Percentiles rank a stretch among this genome's conserved stretches.
phyloP scores from a whole-genome alignment of 306 rosid species.

The Aeschynomene evenia region DNA sequence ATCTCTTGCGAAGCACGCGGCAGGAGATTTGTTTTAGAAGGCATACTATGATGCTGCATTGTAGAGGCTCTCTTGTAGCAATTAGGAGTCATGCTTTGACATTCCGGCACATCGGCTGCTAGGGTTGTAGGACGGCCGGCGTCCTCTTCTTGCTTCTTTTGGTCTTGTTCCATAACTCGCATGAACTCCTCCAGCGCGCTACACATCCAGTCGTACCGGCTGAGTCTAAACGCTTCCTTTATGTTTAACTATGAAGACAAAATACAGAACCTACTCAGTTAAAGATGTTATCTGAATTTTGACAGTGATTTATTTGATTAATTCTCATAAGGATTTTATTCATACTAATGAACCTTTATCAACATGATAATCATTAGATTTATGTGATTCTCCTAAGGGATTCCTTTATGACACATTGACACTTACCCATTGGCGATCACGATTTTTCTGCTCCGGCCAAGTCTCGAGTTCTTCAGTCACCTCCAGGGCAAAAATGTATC shows the following conservation, averaged over 20 bases:
- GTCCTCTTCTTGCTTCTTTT: constrained; percentile 22
- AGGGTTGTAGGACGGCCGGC: constrained; percentile 8
- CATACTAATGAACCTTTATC: constrained; percentile 36
- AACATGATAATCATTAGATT: neutral
- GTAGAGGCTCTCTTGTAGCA: constrained; percentile 42
- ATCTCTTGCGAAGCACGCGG: constrained; percentile 41
- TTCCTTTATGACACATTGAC: constrained; percentile 9
- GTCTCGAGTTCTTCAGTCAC: constrained; percentile 72
- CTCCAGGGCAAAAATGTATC: constrained; percentile 87
- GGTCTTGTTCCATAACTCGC: constrained; percentile 50
- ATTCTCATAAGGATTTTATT: neutral
- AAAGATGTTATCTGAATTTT: neutral
- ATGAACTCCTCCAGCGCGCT: constrained; percentile 61
- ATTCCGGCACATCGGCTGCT: constrained; percentile 42
- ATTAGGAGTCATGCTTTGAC: constrained; percentile 42
- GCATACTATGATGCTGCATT: constrained; percentile 41
- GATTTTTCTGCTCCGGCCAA: constrained; percentile 81
- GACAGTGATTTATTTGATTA: neutral
- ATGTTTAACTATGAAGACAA: constrained; percentile 47
- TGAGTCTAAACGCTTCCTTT: constrained; percentile 60
- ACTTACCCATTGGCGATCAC: constrained; percentile 69
- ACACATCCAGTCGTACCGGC: constrained; percentile 93
- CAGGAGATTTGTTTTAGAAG: constrained; percentile 32
- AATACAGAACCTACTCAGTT: constrained; percentile 18
- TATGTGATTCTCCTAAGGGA: neutral